These are phyloP conservation scores for Aspergillus novoparasiticus DNA, from an alignment of 2,329 filamentous ascomycete species.

Conservation along the genomic window DNA sequence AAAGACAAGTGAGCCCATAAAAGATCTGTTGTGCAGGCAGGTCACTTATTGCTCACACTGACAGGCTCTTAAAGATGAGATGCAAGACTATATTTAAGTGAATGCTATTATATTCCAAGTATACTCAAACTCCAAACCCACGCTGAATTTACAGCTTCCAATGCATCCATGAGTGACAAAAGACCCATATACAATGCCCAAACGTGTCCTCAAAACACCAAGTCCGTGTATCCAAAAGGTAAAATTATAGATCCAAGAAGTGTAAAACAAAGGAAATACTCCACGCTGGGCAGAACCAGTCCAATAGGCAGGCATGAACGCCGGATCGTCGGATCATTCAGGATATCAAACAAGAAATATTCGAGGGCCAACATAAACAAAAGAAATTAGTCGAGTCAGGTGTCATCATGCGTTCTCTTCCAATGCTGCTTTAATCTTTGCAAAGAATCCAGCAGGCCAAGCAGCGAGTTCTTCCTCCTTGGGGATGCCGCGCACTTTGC, in stretches of 20 bases:
- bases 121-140: conserved; percentile 6
- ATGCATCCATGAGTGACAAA: conserved; percentile 9
- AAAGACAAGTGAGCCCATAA: no score
- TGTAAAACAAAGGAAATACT: conserved; percentile 19
- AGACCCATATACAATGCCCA: conserved; percentile 20
- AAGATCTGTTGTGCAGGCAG: neutral
- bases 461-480: conserved; percentile 57
- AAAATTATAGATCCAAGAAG: conserved; percentile 16
- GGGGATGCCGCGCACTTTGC: conserved; percentile 57
- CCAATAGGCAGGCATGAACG: conserved; percentile 14
- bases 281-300: conserved; percentile 6
- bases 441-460: conserved; percentile 53
- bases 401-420: conserved; percentile 40
- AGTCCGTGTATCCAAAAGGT: conserved; percentile 10
- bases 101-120: conserved; percentile 9
- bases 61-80: neutral
- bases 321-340: conserved; percentile 29
- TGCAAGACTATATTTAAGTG: neutral
- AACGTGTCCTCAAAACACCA: conserved; percentile 19
- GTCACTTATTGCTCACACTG: neutral
- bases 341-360: conserved; percentile 26
- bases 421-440: conserved; percentile 49
- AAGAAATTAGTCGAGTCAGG: conserved; percentile 28
- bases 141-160: conserved; percentile 8
- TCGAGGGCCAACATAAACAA: conserved; percentile 22